Evolutionary conservation across 345 rosid species (phyloP), one percentile per base, ranked within the genome.

Genomic region (Ceriops tagal): DNA sequence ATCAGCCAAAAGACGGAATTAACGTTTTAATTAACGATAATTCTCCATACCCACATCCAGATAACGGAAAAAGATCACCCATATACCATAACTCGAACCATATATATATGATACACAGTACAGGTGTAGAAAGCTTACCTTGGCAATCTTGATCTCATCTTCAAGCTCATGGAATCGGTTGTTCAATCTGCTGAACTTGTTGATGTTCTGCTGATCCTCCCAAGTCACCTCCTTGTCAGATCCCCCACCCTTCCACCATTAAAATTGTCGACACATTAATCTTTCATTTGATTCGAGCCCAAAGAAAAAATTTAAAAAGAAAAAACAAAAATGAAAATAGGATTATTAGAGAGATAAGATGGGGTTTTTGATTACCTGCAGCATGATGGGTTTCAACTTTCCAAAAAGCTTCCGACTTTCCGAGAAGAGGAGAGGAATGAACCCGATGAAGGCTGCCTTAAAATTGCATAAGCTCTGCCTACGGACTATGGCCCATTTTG

Each of bases 181-280:
- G 83, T 95, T 95, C 60, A 95, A 81, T 67, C 92, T 87, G 28
- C 88, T 86, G 71, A 95, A 95, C 66, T 66, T 87, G 79, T 92
- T 92, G 67, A 95, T 95, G 80, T 90, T 95, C 74, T 86, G 96
- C 85, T 95, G 99, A 64, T 95, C 99, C 68, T 90, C 93, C 99
- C 99, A 95, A 4, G 97, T 95, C 30, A 95, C 99, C 84, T 81
- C 89, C 72, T 71, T 87, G 57, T 81, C 96, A 77, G 97, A 87
- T 83, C 91, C 96, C 68, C 87, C 87, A 4, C 93, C 85, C 95
- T 92, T 71, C 72, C 72, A 79, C 72, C 62, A 60, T 62, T 24
- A 71, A 34, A 53, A n/a, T 37, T 32, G 24, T n/a, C 30, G 49
- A 13, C 13, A 43, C 37, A 11, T 13, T 0, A 13, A 43, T 52